Percentiles rank a stretch among this genome's conserved stretches.
Evolutionary conservation across 1,284 basidiomycete species (phyloP).

Genomic region (Neotropicomus parvogracilis): DNA sequence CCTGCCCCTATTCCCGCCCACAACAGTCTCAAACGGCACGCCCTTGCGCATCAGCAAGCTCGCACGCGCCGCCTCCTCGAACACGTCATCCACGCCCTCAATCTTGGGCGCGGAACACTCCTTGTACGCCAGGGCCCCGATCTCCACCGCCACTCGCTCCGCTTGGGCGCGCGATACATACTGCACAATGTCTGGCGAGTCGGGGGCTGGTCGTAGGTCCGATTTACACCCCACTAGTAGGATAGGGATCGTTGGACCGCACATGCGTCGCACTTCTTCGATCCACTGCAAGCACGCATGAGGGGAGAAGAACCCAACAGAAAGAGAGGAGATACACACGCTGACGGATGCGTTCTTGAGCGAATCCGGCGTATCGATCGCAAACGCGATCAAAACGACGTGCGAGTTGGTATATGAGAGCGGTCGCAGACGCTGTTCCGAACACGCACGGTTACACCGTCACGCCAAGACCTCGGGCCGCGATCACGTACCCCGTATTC

Average conservation of each 20-base stretch:
- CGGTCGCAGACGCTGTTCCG: constrained; percentile 75
- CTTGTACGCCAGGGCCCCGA: constrained; percentile 88
- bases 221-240: constrained; percentile 86
- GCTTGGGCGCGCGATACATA: constrained; percentile 74
- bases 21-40: constrained; percentile 48
- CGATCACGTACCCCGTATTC: constrained; percentile 66
- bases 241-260: constrained; percentile 79
- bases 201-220: constrained; percentile 65
- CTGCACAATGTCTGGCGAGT: constrained; percentile 40
- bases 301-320: background rate
- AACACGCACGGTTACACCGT: too few relatives aligned
- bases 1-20: constrained; percentile 39
- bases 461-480: background rate
- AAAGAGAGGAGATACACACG: constrained; percentile 51
- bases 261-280: too few relatives aligned
- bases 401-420: constrained; percentile 95
- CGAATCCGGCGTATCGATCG: constrained; percentile 94
- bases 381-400: constrained; percentile 96
- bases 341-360: constrained; percentile 94
- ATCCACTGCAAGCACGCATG: constrained; percentile 54
- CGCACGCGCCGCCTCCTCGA: constrained; percentile 90
- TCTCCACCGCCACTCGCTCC: constrained; percentile 71
- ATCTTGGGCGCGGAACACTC: constrained; percentile 91
- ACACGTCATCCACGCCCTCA: constrained; percentile 92
- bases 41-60: constrained; percentile 92